Evolutionary conservation across 176 grass and related monocot species (phyloP).

Genomic region (Cenchrus fungigraminus): DNA sequence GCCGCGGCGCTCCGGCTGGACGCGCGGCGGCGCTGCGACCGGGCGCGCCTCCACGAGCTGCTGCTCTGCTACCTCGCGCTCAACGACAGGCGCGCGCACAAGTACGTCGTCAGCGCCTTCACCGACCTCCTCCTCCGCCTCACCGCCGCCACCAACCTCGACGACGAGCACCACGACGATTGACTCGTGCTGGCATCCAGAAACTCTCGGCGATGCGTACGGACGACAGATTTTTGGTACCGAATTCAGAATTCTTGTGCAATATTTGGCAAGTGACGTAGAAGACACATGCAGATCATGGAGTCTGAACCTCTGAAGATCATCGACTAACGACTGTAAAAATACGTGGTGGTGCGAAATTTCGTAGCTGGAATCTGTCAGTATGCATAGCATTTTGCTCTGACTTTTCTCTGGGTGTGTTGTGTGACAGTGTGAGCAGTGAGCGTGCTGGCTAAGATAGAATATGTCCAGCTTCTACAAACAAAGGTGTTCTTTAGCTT

Average conservation of each 20-base stretch:
- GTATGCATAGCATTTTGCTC: slow-evolving; percentile 15
- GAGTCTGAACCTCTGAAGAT: background rate
- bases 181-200: background rate
- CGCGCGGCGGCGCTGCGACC: slow-evolving; percentile 54
- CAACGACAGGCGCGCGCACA: slow-evolving; percentile 82
- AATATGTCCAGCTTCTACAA: slow-evolving; percentile 37
- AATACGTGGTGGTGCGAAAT: background rate
- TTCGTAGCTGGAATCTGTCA: background rate
- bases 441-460: slow-evolving; percentile 43
- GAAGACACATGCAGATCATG: background rate
- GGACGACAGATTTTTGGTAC: slow-evolving; percentile 26
- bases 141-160: slow-evolving; percentile 33
- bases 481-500: background rate
- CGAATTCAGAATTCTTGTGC: background rate
- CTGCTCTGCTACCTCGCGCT: slow-evolving; percentile 97
- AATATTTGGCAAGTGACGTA: background rate
- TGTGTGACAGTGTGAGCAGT: slow-evolving; percentile 7
- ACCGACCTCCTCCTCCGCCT: slow-evolving; percentile 87
- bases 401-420: slow-evolving; percentile 12
- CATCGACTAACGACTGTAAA: slow-evolving; percentile 25
- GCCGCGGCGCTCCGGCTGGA: slow-evolving; percentile 72
- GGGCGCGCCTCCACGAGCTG: slow-evolving; percentile 84
- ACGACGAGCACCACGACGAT: background rate
- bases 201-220: slow-evolving; percentile 3
- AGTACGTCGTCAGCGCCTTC: slow-evolving; percentile 93